Base-by-base conservation (phyloP, 345 rosid species). In the Melaleuca alternifolia region DNA sequence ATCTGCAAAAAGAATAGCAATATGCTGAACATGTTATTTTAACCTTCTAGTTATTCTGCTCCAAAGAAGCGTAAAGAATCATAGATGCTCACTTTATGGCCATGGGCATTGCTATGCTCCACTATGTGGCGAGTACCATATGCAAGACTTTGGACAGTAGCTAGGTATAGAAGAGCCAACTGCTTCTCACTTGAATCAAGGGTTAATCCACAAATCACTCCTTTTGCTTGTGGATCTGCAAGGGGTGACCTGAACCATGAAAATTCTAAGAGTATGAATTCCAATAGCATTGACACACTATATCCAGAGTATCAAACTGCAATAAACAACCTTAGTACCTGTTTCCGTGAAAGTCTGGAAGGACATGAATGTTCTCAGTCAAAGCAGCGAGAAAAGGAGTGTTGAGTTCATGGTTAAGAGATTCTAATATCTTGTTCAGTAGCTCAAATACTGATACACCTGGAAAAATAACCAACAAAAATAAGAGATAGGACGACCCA, bases 301-400 rank as follows among this genome's bases (percentile, higher is more conserved):
- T 28, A 18, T 18, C 48, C 48, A 71, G 1, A 33, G 26, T 20
- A 44, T 71, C 81, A 71, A 71, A 53, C 59, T 76, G 48, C 30
- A 41, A 21, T 11, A 30, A 53, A 50, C 76, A 65, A 61, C 24
- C 48, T 20, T 86, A 84, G 86, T 88, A 96, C 99, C 99, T 96
- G 90, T 97, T 97, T 87, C 99, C 99, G 56, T 97, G 99, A 86
- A 95, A 97, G 89, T 97, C 98, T 0, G 96, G 99, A 87, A 97
- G 96, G 57, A 97, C 88, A 85, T 97, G 99, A 83, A 90, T 84
- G 82, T 93, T 94, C 90, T 95, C 91, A 71, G 98, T 95, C 91
- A 97, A 91, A 77, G 98, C 95, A 89, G 98, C 94, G 88, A 95
- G 89, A 91, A 97, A 97, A 71, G 99, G 98, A 89, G 92, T 89